Percentiles rank a stretch among this genome's conserved stretches.
Evolutionary conservation across 495 filamentous ascomycete species (phyloP).

Genomic region (Amphirosellinia nigrospora): DNA sequence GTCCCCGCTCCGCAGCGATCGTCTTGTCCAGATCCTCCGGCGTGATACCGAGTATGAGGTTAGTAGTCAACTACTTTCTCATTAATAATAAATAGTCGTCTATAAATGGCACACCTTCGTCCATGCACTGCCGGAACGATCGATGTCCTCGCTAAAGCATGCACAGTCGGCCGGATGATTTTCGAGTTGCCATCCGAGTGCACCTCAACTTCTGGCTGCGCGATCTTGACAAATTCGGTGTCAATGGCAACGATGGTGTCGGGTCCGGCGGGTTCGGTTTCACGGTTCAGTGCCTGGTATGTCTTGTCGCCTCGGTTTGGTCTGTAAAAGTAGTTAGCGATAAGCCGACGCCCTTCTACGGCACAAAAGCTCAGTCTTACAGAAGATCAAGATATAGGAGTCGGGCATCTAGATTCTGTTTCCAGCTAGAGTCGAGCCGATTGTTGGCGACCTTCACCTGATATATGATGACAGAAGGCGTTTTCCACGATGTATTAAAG

Average conservation of each 20-base stretch:
- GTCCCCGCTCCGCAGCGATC: slow-evolving; percentile 61
- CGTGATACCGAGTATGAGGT: slow-evolving; percentile 89
- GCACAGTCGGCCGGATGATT: slow-evolving; percentile 81
- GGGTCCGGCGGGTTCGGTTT: slow-evolving; percentile 68
- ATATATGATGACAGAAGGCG: slow-evolving; percentile 83
- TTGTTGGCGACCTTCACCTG: slow-evolving; percentile 79
- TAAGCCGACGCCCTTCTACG: not conserved
- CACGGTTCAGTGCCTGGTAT: slow-evolving; percentile 65
- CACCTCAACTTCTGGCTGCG: slow-evolving; percentile 89
- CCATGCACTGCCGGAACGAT: slow-evolving; percentile 74
- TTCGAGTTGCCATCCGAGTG: slow-evolving; percentile 88
- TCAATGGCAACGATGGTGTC: slow-evolving; percentile 87
- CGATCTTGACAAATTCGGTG: slow-evolving; percentile 91
- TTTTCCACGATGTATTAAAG: slow-evolving; percentile 90
- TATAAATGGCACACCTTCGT: slow-evolving; percentile 86
- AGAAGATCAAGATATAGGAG: slow-evolving; percentile 81
- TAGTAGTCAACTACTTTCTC: slow-evolving; percentile 95
- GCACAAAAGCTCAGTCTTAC: slow-evolving; percentile 43
- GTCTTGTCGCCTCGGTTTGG: slow-evolving; percentile 49
- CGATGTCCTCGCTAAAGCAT: slow-evolving; percentile 86
- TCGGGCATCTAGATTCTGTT: slow-evolving; percentile 77
- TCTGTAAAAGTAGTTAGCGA: slow-evolving; percentile 33
- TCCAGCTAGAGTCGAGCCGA: slow-evolving; percentile 83
- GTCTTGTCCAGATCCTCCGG: slow-evolving; percentile 79
- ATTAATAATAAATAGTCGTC: slow-evolving; percentile 91